A percentile compares a stretch with the other conserved stretches of the same genome.
Evolutionary conservation across 768 basidiomycete genomes (phyloP).

Genomic region (Macrolepiota albuminosa): DNA sequence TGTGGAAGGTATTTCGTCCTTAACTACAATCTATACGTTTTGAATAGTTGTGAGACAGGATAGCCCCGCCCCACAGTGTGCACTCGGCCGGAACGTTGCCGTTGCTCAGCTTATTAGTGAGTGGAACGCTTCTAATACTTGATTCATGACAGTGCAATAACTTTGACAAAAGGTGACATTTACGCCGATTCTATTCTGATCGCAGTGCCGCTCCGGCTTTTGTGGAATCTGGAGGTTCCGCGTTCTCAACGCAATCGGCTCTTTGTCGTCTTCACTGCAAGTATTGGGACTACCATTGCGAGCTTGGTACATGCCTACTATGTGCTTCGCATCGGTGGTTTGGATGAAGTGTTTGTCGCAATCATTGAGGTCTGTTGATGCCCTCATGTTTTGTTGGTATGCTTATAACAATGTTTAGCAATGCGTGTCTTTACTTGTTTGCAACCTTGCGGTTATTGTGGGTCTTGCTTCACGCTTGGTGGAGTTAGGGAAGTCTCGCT

Average conservation of each 20-base stretch:
- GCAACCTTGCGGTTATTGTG: not conserved
- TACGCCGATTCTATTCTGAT: not conserved
- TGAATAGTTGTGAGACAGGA: not conserved
- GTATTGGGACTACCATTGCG: not conserved
- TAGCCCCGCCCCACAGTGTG: not conserved
- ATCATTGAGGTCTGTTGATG: not conserved
- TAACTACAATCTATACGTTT: not conserved
- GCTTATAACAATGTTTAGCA: not conserved
- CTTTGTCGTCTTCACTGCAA: not conserved
- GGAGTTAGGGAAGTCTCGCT: not conserved
- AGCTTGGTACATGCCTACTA: not conserved
- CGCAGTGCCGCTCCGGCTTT: not conserved
- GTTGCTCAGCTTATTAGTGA: not conserved
- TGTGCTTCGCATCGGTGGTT: not conserved
- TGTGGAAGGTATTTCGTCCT: not conserved
- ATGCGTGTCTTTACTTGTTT: not conserved
- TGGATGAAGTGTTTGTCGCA: not conserved
- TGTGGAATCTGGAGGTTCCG: not conserved
- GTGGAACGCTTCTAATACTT: not conserved
- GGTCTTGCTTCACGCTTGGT: not conserved
- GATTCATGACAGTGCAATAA: not conserved
- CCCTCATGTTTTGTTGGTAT: no score
- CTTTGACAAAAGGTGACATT: not conserved
- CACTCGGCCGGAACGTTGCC: not conserved
- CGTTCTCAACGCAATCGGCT: not conserved